A percentile compares a stretch with the other conserved stretches of the same genome.
Evolutionary conservation across 164 flowering plant genomes (phyloP).

Genomic region (Taxillus chinensis): DNA sequence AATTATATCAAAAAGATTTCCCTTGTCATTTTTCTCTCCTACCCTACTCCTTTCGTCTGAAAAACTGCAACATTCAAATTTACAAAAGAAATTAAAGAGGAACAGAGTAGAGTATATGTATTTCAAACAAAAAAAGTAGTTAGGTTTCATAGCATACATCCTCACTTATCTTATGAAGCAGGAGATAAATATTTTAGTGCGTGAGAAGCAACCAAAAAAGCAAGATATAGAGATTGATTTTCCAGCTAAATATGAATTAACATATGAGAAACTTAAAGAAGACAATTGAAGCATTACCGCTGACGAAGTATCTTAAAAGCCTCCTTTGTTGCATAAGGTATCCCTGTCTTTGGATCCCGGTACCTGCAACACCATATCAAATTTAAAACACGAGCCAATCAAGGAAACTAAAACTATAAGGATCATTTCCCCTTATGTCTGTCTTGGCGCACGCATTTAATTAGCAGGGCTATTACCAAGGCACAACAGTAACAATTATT

Average conservation of each 20-base stretch:
- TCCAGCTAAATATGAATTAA: not conserved
- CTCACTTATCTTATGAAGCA: not conserved
- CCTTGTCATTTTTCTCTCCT: conserved; percentile 30
- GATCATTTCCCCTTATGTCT: not conserved
- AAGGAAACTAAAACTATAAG: not conserved
- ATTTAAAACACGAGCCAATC: conserved; percentile 1
- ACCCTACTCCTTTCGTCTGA: conserved; percentile 22
- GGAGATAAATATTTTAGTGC: conserved; percentile 6
- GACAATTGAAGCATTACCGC: conserved; percentile 34
- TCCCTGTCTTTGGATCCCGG: conserved; percentile 90
- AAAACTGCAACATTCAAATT: conserved; percentile 24
- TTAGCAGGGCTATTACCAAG: not conserved
- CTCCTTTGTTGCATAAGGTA: conserved; percentile 87
- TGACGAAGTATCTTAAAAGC: conserved; percentile 76
- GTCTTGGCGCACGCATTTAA: not conserved
- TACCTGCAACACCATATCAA: conserved; percentile 37
- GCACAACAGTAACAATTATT: too few relatives aligned
- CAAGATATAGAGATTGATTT: not conserved
- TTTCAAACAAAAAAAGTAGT: not conserved
- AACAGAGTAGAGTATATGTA: not conserved
- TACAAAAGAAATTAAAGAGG: not conserved
- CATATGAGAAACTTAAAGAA: not conserved
- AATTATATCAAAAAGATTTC: conserved; percentile 36
- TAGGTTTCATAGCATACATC: not conserved
- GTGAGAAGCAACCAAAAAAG: conserved; percentile 9